Evolutionary conservation across 257 asterid genomes (phyloP), one percentile per base, ranked within the genome.

Genomic region (Gentiana dahurica): DNA sequence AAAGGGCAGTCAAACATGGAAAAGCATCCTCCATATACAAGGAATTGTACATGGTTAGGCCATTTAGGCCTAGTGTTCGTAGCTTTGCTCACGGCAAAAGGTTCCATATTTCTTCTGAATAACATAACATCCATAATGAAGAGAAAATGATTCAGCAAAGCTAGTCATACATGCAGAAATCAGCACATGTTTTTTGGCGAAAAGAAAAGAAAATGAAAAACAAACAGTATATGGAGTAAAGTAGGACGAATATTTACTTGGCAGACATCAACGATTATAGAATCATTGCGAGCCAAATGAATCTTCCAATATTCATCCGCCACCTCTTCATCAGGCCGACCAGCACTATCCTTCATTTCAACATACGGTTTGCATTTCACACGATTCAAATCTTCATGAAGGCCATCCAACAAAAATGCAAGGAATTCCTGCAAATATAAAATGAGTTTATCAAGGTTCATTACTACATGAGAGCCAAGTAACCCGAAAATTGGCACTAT

Each of bases 351-450:
- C 75, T 92, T 85, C 51, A 85, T 83, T 77, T 88, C 95, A 62
- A 82, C 85, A 62, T 87, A 91, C 24, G 96, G 98, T 74, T 87
- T 87, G 83, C 77, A 74, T 68, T 79, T 87, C 72, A 92, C 98
- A 63, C 95, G 94, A 78, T 92, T 92, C 80, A 92, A 64, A 82
- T 92, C 98, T 80, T 92, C 98, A 47, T 92, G 98, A 54, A 92
- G 97, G 63, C 98, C 97, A 62, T 92, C 97, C 75, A 92, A 69
- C 69, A 88, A 79, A 80, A 92, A 92, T 49, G 97, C 94, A 69
- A 92, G 81, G 74, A 88, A 85, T 76, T 88, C 98, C 98, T 92
- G 73, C 55, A 62, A 65, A 53, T 65, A 66, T 39, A 45, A 43
- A 24, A 41, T 24, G 43, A 71, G 45, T 13, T 55, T 33, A 37